Evolutionary conservation across 108 stramenopile genomes (phyloP), one percentile per base, ranked within the genome.

Genomic region (Schizochytrium sp.): DNA sequence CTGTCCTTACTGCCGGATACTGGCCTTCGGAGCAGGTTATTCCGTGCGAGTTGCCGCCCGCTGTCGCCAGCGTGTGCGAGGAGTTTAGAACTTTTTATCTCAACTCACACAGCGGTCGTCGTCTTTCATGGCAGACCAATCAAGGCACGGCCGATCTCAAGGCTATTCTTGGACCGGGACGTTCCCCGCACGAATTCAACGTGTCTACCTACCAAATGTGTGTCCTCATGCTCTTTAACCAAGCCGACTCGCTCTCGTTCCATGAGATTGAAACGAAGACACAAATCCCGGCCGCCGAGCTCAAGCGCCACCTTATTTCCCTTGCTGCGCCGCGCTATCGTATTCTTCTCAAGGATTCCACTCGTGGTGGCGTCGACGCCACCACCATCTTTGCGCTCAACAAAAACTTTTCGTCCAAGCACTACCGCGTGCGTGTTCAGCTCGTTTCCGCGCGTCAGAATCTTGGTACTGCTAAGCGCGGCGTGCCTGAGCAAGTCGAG

Each of bases 131-230:
- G 98, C 97, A 97, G 88, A 97, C 97, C 12, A 95, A 95, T 25
- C 93, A 96, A 53, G 99, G 99, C 45, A 92, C 95, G 14, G 97
- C 97, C 12, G 98, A 99, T 89, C 53, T 94, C 29, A 90, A 92
- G 90, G 88, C 59, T 12, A 6, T n/a, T 12, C 28, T 83, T 4
- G 63, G 63, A 12, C 51, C 60, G 3, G 88, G 97, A 47, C 92
- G 93, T 87, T 97, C 95, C 47, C 92, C 89, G n/a, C 95, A 98
- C 90, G 98, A 98, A 58, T 93, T 99, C 45, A 94, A 92, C 72
- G 98, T 98, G 44, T 95, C 97, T 43, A 98, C 98, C 45, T 98
- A 98, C 92, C 97, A 98, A 94, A 98, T 98, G 99, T 98, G 98
- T 91, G 97, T 99, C 72, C 93, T 99, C 28, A 93, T 96, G 72